Evolutionary conservation across 2,329 filamentous ascomycete species (phyloP).

Genomic region (Nothophoma quercina): DNA sequence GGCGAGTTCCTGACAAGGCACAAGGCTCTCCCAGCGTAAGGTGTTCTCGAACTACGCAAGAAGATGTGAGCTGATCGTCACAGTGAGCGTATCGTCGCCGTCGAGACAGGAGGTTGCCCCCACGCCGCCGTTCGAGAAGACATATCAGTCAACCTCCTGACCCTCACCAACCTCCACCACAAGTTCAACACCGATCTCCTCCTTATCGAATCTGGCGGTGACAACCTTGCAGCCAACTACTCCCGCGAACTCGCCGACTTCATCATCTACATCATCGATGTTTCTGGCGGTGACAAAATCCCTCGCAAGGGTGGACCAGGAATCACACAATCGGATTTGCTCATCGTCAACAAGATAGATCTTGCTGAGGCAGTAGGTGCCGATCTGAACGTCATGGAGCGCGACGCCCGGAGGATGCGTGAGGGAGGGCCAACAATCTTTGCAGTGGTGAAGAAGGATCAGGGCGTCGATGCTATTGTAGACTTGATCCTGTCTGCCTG

Average conservation of each 20-base stretch:
- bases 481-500: slow-evolving; percentile 89
- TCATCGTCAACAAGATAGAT: slow-evolving; percentile 98
- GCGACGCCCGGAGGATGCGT: slow-evolving; percentile 90
- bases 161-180: slow-evolving; percentile 85
- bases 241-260: slow-evolving; percentile 92
- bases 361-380: slow-evolving; percentile 89
- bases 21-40: slow-evolving; percentile 75
- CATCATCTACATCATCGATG: slow-evolving; percentile 98
- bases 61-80: neutral
- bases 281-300: slow-evolving; percentile 95
- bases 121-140: slow-evolving; percentile 98
- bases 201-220: slow-evolving; percentile 93
- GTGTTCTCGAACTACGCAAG: neutral
- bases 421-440: slow-evolving; percentile 96
- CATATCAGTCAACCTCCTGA: slow-evolving; percentile 91
- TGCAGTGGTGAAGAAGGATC: slow-evolving; percentile 93
- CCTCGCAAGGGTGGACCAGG: slow-evolving; percentile 94
- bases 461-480: slow-evolving; percentile 85
- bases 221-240: slow-evolving; percentile 98
- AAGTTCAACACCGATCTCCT: slow-evolving; percentile 83
- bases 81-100: slow-evolving; percentile 80
- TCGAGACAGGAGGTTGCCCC: slow-evolving; percentile 96
- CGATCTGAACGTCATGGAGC: slow-evolving; percentile 91
- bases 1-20: slow-evolving; percentile 94
- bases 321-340: slow-evolving; percentile 92